Percentiles rank a stretch among this genome's conserved stretches.
Evolutionary conservation across 1,284 basidiomycete genomes (phyloP).

Genomic region (Fomitopsis pinicola): DNA sequence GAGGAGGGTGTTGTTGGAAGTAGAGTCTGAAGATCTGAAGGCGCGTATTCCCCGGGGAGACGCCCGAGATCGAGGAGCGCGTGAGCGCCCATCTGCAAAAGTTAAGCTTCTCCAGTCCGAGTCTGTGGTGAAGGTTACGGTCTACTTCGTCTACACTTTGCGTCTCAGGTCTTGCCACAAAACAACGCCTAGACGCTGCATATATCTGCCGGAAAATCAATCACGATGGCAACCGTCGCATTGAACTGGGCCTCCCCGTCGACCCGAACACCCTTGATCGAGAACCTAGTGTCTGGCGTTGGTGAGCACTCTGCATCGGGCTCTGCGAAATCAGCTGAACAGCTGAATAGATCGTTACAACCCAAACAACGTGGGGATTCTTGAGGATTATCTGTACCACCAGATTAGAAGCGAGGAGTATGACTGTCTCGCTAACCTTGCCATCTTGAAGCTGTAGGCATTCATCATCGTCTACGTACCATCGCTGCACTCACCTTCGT

Average conservation of each 20-base stretch:
- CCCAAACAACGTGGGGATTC: slow-evolving; percentile 86
- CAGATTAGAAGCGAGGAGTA: slow-evolving; percentile 90
- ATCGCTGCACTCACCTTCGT: background rate
- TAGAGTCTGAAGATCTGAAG: too few relatives aligned
- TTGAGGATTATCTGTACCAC: slow-evolving; percentile 93
- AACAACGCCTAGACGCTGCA: background rate
- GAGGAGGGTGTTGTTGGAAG: background rate
- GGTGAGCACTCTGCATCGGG: slow-evolving; percentile 46
- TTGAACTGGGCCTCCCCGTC: slow-evolving; percentile 66
- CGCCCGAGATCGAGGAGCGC: background rate
- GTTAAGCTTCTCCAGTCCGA: background rate
- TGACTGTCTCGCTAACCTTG: slow-evolving; percentile 90
- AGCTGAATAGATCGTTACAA: slow-evolving; percentile 82
- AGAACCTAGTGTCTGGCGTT: slow-evolving; percentile 88
- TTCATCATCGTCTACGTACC: slow-evolving; percentile 4
- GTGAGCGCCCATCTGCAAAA: background rate
- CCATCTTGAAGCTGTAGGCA: slow-evolving; percentile 78
- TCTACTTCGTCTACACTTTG: background rate
- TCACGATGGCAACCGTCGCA: slow-evolving; percentile 36
- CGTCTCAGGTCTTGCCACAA: background rate
- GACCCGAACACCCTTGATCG: slow-evolving; percentile 80
- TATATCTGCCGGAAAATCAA: background rate
- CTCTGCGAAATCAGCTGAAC: background rate
- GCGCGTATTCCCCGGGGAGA: background rate
- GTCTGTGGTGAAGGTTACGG: background rate